Conservation (phyloP, 2,329 filamentous ascomycete species). For the Cytospora mali region DNA sequence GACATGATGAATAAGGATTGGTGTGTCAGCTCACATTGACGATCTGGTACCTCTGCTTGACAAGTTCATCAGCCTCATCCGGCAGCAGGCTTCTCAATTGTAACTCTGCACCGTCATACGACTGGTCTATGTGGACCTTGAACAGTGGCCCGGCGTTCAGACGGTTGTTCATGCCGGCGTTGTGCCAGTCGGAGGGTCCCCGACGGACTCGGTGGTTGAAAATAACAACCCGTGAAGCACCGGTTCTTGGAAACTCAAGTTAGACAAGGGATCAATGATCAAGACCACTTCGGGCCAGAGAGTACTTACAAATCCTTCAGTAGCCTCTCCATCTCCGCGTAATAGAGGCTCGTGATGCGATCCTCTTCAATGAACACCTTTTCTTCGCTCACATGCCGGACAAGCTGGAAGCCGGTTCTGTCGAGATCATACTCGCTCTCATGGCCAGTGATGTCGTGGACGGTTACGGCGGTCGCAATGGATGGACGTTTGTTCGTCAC, state of each 20-base stretch:
- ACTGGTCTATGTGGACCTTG: slow-evolving; percentile 51
- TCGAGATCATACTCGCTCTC: slow-evolving; percentile 65
- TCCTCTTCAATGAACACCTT: slow-evolving; percentile 57
- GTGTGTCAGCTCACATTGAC: slow-evolving; percentile 38
- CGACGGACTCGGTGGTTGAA: slow-evolving; percentile 55
- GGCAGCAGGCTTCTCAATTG: slow-evolving; percentile 30
- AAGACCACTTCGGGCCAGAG: slow-evolving; percentile 41
- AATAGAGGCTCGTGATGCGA: slow-evolving; percentile 53
- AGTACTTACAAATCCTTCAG: slow-evolving; percentile 31
- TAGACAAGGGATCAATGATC: slow-evolving; percentile 45
- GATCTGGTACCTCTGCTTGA: slow-evolving; percentile 42
- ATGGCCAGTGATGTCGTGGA: slow-evolving; percentile 61
- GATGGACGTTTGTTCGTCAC: slow-evolving; percentile 70
- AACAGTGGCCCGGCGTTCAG: slow-evolving; percentile 55
- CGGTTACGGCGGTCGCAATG: slow-evolving; percentile 54
- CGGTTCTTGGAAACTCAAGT: slow-evolving; percentile 56
- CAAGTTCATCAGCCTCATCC: slow-evolving; percentile 31
- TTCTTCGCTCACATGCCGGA: slow-evolving; percentile 56
- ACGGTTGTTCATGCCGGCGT: slow-evolving; percentile 64
- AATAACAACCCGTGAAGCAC: slow-evolving; percentile 15
- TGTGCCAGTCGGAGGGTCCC: slow-evolving; percentile 60
- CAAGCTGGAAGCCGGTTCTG: slow-evolving; percentile 57
- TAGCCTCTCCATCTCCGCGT: slow-evolving; percentile 66
- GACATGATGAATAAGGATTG: too few relatives aligned
- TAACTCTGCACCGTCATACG: slow-evolving; percentile 34